These are phyloP conservation scores for Mercurialis annua DNA, from an alignment of 345 rosid species.

Conservation along the genomic window DNA sequence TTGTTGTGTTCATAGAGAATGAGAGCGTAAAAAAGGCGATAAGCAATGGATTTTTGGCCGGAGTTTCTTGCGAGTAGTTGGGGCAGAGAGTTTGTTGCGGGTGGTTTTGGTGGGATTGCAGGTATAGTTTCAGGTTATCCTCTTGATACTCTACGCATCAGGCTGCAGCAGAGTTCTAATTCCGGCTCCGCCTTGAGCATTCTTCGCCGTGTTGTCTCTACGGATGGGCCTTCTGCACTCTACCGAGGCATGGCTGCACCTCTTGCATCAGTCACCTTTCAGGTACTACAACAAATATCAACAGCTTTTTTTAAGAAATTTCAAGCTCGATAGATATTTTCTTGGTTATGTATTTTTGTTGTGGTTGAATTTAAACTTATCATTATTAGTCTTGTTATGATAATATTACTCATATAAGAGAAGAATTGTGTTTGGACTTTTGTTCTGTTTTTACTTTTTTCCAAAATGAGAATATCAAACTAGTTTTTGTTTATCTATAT, in stretches of 20 bases:
- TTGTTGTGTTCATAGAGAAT: background rate
- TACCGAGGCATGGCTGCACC: constrained; percentile 94
- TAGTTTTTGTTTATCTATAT: no score
- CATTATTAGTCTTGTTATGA: constrained; percentile 20
- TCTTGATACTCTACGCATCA: constrained; percentile 72
- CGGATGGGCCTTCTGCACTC: constrained; percentile 68
- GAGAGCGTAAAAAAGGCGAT: constrained; percentile 11
- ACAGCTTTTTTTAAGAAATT: background rate
- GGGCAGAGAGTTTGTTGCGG: constrained; percentile 87
- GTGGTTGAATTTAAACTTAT: background rate
- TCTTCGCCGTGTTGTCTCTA: constrained; percentile 52
- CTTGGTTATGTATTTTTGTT: background rate
- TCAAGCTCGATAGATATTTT: background rate
- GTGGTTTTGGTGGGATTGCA: constrained; percentile 94
- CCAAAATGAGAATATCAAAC: no score
- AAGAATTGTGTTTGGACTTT: background rate
- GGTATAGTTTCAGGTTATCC: constrained; percentile 91
- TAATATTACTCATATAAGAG: background rate
- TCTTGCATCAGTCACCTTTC: constrained; percentile 88
- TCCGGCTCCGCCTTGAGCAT: constrained; percentile 73
- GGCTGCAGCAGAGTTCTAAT: constrained; percentile 71
- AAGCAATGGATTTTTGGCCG: constrained; percentile 97
- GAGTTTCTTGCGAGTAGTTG: constrained; percentile 82
- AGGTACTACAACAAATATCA: constrained; percentile 37
- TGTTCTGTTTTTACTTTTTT: background rate